Base-by-base conservation (phyloP, 192 early-diverging fungal species). In the Linderina pennispora region DNA sequence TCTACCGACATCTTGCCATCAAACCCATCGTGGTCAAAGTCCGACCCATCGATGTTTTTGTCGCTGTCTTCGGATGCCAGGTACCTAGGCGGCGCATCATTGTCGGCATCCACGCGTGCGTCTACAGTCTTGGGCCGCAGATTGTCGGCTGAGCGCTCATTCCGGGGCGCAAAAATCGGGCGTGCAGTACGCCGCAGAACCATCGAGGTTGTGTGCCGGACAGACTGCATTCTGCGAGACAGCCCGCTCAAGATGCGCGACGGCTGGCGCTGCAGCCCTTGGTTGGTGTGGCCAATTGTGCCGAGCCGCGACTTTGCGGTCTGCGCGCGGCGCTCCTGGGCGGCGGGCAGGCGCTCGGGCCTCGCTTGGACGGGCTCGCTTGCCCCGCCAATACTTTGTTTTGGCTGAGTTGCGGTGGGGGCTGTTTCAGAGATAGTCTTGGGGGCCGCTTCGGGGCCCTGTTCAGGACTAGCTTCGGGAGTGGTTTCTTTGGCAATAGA, bases 121-220 rank as follows among this genome's bases (percentile, higher is more conserved):
- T n/a, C n/a, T n/a, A n/a, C n/a, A n/a, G n/a, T n/a, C n/a, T n/a
- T n/a, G n/a, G n/a, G 28, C 6, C 11, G 28, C 28, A 31, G 28
- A 11, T 31, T 31, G 28, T 31, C 28, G 5, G 28, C 28, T 31
- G 43, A 45, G 9, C 13, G 26, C 31, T 14, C 17, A 17, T 1
- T 23, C 26, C 2, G 43, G 5, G 62, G 26, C 2, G 66, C 55
- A 24, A 63, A 36, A 13, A 48, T 59, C 26, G 59, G 62, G 16
- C 52, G 55, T 9, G 59, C 60, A 3, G 67, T 63, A 40, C 67
- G 67, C 23, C 54, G 50, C 16, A 71, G 53, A 17, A 63, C 67
- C 67, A 71, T 71, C 16, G 67, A 71, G 0, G 67, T 63, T 0
- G 67, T 63, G 32, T 71, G 67, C 19, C 67, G 48, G 3, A 71